A percentile compares a stretch with the other conserved stretches of the same genome.
phyloP scores from a whole-genome alignment of 2,329 filamentous ascomycete species.

The Nannizziopsis barbatae region DNA sequence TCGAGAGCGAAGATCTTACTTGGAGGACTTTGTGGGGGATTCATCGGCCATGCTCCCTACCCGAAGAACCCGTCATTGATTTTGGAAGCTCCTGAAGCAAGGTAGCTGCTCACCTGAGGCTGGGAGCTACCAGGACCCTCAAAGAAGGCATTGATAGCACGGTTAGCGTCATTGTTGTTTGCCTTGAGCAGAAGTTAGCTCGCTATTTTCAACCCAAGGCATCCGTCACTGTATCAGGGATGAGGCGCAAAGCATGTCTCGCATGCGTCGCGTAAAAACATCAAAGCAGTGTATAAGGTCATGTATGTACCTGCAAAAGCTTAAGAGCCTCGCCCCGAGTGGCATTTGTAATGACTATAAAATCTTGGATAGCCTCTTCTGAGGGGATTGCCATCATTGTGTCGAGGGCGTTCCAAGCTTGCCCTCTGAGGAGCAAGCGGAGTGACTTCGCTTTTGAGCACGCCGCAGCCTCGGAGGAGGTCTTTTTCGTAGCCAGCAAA shows the following conservation, averaged over 20 bases:
- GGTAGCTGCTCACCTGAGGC: conserved; percentile 22
- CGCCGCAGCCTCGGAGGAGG: not conserved
- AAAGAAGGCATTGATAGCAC: conserved; percentile 39
- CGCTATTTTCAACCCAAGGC: not conserved
- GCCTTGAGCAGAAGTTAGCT: conserved; percentile 23
- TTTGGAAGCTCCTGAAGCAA: conserved; percentile 14
- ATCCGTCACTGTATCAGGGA: not conserved
- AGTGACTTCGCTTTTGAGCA: not conserved
- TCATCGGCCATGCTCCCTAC: conserved; percentile 23
- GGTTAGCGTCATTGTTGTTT: conserved; percentile 35
- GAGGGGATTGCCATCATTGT: conserved; percentile 15
- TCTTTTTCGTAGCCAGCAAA: not conserved
- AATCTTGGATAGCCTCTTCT: conserved; percentile 33
- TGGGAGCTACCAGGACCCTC: conserved; percentile 32
- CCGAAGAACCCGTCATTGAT: conserved; percentile 29
- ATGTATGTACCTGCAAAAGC: conserved; percentile 31
- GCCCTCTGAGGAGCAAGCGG: not conserved
- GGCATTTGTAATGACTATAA: conserved; percentile 33
- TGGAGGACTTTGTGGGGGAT: not conserved
- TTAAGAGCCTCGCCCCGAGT: conserved; percentile 31
- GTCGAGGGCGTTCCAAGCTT: not conserved
- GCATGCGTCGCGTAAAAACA: not conserved
- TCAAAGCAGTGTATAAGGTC: not conserved
- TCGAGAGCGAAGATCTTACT: conserved; percentile 4
- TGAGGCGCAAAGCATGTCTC: too few species aligned